Evolutionary conservation across 176 grass and related monocot species (phyloP).

Genomic region (Dactylis glomerata): DNA sequence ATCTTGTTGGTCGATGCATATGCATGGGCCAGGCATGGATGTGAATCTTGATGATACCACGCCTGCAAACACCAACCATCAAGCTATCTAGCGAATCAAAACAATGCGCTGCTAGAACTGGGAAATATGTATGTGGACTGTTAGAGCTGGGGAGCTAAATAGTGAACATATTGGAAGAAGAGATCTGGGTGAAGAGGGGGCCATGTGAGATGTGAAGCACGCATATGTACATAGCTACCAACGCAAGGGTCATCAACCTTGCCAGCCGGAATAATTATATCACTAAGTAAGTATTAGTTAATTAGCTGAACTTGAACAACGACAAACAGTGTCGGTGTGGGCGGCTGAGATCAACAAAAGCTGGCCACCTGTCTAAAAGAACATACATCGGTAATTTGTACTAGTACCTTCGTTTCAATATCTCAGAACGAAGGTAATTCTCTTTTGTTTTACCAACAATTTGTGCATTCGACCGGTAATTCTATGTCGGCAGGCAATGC

Average conservation of each 20-base stretch:
- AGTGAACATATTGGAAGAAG: background rate
- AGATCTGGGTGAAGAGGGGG: background rate
- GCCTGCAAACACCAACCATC: background rate
- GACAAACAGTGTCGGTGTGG: background rate
- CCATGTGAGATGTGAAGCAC: background rate
- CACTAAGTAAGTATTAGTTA: background rate
- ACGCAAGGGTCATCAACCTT: background rate
- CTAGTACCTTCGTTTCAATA: no score
- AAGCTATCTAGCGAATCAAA: background rate
- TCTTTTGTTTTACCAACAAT: background rate
- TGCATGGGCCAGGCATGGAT: background rate
- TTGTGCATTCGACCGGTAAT: background rate
- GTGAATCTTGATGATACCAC: background rate
- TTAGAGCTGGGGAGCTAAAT: background rate
- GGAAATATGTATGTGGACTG: background rate
- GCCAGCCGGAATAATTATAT: background rate
- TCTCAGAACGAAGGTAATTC: no score
- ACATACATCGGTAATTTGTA: background rate
- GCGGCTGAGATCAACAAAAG: background rate
- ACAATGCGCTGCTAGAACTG: background rate
- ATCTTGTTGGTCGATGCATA: background rate
- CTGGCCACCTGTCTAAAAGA: background rate
- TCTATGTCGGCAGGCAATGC: background rate
- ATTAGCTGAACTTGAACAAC: background rate
- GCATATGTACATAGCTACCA: no score